Evolutionary conservation across 208 protist genomes (phyloP), one percentile per base, ranked within the genome.

Genomic region (Leishmania turanica): DNA sequence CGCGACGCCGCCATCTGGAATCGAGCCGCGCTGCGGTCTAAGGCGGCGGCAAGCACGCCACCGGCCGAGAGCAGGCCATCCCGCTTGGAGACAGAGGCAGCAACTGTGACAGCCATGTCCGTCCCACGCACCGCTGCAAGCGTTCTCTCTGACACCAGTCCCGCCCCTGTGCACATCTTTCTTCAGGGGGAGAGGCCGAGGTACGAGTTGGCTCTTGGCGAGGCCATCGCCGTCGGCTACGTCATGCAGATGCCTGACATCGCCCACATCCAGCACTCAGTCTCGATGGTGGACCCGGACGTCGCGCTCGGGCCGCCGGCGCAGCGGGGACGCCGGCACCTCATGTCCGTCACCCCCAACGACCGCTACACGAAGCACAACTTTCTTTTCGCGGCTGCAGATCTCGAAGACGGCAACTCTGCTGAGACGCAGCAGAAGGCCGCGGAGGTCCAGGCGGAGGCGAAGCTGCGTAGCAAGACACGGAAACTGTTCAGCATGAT

Each of bases 201-300:
- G 27, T 85, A 88, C 62, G 88, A 94, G 82, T 86, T 97, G 69
- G 91, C 87, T 34, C 75, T 97, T 66, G 78, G 77, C 68, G 93
- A 97, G 81, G 93, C 91, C 49, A 90, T 97, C 66, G 34, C 84
- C 24, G 87, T 95, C 24, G 93, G 93, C 62, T 96, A 92, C 69
- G 90, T 96, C 6, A 81, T 96, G 81, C 93, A 95, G 80, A 89
- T 97, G 66, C 93, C 93, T 3, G 87, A 90, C 83, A 91, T 88
- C 64, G 73, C 89, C 64, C 75, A 87, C 62, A 97, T 97, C 58
- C 90, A 97, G 81, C 83, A 88, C 40, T 95, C 89, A 54, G 93
- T 97, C 51, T 95, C 92, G 24, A 77, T 88, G 42, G 91, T 95
- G 19, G 93, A 97, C 84, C 92, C 93, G 1, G 93, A 97, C 78